Evolutionary conservation across 192 early-diverging fungal genomes (phyloP).

Genomic region (Backusella mclennaniae): DNA sequence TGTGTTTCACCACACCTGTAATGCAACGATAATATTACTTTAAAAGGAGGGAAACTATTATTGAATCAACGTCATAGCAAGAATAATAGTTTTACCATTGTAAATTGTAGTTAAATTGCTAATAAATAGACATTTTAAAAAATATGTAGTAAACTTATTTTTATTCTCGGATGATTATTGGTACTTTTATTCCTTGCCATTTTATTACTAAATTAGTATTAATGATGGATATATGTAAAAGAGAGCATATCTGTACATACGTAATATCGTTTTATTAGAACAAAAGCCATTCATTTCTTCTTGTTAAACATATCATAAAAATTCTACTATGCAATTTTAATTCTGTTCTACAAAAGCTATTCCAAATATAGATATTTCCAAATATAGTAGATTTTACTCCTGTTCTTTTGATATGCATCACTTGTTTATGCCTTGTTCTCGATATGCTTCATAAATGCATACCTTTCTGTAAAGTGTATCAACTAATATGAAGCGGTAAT

Average conservation of each 20-base stretch:
- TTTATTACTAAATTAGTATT: background rate
- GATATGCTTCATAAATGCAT: background rate
- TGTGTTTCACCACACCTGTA: background rate
- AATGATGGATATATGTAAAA: background rate
- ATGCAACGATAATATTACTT: background rate
- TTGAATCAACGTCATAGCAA: background rate
- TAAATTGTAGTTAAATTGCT: too few relatives aligned
- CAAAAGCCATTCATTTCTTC: background rate
- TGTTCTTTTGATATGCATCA: background rate
- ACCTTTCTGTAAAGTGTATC: too few relatives aligned
- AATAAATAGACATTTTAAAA: too few relatives aligned
- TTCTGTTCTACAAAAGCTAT: background rate
- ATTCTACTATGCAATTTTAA: background rate
- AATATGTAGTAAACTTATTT: background rate
- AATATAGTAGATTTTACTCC: background rate
- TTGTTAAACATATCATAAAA: background rate
- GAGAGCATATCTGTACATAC: background rate
- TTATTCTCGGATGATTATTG: background rate
- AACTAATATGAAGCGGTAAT: background rate
- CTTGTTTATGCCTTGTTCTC: background rate
- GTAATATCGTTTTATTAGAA: background rate
- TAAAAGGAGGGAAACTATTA: background rate
- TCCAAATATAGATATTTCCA: background rate
- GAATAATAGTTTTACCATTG: too few relatives aligned
- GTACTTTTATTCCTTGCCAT: background rate